Conservation (phyloP, 441 rosid genomes). For the Sinapis alba region DNA sequence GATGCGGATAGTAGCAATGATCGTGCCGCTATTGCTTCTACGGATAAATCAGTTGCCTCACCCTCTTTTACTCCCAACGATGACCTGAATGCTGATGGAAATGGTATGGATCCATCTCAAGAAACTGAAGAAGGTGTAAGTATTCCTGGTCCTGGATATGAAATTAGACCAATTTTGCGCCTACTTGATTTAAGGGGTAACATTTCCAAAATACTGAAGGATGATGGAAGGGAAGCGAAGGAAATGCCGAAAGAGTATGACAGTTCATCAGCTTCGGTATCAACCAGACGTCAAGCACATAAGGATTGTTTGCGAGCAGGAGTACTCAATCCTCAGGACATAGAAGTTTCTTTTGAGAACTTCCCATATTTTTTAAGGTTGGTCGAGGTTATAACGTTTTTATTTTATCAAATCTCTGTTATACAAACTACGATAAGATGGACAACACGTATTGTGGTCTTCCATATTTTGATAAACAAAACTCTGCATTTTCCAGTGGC, state of each 20-base stretch:
- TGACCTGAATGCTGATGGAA: conserved; percentile 49
- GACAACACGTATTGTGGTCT: not conserved
- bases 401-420: not conserved
- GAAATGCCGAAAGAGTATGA: conserved; percentile 48
- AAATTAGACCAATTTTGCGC: conserved; percentile 61
- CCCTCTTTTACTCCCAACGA: conserved; percentile 54
- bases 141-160: conserved; percentile 55
- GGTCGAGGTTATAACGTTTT: not conserved
- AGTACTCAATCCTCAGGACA: conserved; percentile 59
- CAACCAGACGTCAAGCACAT: conserved; percentile 66
- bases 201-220: conserved; percentile 55
- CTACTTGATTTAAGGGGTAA: conserved; percentile 59
- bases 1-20: conserved; percentile 59
- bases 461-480: conserved; percentile 14
- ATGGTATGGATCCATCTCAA: conserved; percentile 51
- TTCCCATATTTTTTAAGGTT: conserved; percentile 92
- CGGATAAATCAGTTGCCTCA: conserved; percentile 54
- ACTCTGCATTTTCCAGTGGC: conserved; percentile 51
- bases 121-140: conserved; percentile 56
- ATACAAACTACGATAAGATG: conserved; percentile 1
- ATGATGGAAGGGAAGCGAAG: conserved; percentile 52
- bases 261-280: conserved; percentile 44
- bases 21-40: conserved; percentile 46
- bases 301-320: conserved; percentile 68
- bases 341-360: conserved; percentile 76